A percentile compares a stretch with the other conserved stretches of the same genome.
phyloP scores from a whole-genome alignment of 805 yeast genomes.

The Wickerhamiella lipophila region DNA sequence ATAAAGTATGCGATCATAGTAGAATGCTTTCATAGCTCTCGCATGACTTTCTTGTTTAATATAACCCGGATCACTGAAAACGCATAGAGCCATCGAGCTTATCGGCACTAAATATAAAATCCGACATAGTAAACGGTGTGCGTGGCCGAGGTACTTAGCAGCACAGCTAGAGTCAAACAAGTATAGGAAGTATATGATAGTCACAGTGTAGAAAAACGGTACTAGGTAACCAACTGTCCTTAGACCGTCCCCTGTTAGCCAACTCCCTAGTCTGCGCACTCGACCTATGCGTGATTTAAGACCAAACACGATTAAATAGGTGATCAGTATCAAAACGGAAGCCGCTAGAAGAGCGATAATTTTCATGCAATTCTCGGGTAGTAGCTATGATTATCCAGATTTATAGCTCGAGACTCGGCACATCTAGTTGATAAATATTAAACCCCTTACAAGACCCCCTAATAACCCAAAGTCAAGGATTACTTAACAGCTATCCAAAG shows the following conservation, averaged over 20 bases:
- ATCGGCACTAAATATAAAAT: slow-evolving; percentile 18
- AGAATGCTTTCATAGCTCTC: slow-evolving; percentile 23
- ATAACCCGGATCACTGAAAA: slow-evolving; percentile 31
- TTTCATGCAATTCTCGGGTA: not conserved
- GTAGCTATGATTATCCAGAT: no score
- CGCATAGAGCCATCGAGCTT: slow-evolving; percentile 21
- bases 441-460: not conserved
- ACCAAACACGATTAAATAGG: slow-evolving; percentile 9
- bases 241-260: slow-evolving; percentile 5
- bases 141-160: not conserved
- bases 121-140: slow-evolving; percentile 16
- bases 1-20: slow-evolving; percentile 42
- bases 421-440: not conserved
- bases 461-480: not conserved
- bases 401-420: no score
- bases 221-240: slow-evolving; percentile 16
- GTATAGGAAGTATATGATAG: slow-evolving; percentile 17
- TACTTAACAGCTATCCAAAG: not conserved
- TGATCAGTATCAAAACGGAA: not conserved
- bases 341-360: not conserved
- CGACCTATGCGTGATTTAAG: not conserved
- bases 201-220: slow-evolving; percentile 17
- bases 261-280: not conserved
- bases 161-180: slow-evolving; percentile 16
- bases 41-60: slow-evolving; percentile 24